Evolutionary conservation across 2,329 filamentous ascomycete genomes (phyloP), one percentile per base, ranked within the genome.

Genomic region (Pseudogymnoascus sp.): DNA sequence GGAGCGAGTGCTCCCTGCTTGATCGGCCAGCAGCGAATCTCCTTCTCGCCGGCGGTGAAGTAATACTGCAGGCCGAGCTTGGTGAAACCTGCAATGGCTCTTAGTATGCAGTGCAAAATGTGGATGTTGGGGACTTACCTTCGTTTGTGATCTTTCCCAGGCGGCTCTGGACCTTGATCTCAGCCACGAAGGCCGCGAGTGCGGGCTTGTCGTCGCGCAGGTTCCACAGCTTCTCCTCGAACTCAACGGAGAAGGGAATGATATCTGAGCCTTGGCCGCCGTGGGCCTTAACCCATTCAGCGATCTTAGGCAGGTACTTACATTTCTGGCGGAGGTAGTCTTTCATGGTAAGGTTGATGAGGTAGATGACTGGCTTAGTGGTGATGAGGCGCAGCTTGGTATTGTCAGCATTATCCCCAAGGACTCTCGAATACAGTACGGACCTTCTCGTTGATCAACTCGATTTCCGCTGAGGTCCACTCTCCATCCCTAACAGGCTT

Each of bases 291-390:
- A 79, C 77, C 77, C 77, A 79, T 66, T 78, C 77, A 47, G 75
- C 75, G n/a, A 79, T 79, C 13, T 68, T 62, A 2, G 76, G 75
- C 16, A 79, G 74, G 59, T 79, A 79, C 69, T 79, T 79, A 73
- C 75, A 75, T 72, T 79, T 79, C 64, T 79, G 77, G 37, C 77
- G 67, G 26, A 79, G 71, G 69, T 79, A 79, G 65, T 79, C 77
- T 71, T 79, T 79, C 77, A 78, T 78, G 1, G 76, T 77, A 62
- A 79, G 63, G 68, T 79, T 79, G 62, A 79, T 76, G 31, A 79
- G 75, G 68, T 79, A 79, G 66, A 79, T 78, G 53, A 70, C 70
- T 10, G 77, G 77, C 69, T 79, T 79, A 13, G 77, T 79, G 29
- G 77, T 79, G 67, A 79, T 79, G 2, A 79, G 74, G 62, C 74